Evolutionary conservation across 192 early-diverging fungal species (phyloP), one percentile per base, ranked within the genome.

Genomic region (Piromyces finnis): DNA sequence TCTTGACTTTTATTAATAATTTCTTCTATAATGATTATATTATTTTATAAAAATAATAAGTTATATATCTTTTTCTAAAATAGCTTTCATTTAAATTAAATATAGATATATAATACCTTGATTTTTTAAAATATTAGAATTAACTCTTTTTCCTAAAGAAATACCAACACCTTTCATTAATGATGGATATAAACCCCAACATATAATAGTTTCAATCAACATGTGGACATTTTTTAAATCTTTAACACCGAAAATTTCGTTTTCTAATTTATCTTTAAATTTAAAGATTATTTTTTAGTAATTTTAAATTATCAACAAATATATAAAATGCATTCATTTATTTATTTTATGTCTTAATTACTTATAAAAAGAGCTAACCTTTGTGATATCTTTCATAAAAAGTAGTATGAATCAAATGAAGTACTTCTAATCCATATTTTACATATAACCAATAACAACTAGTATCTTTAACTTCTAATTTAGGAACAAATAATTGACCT

Each of bases 91-190:
- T n/a, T n/a, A n/a, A n/a, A n/a, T n/a, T 32, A 32, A 32, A 32
- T 32, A 32, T 32, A 32, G 78, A 30, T 30, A 82, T 77, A 18
- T 81, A n/a, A 77, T 4, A 79, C 77, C 2, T 84, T 84, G 1
- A 82, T 84, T 11, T 85, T 79, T n/a, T 32, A 28, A 81, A 81
- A 29, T 51, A 41, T 78, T 12, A 68, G 90, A 92, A 36, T 87
- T 83, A 5, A 90, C 86, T 29, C 93, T 88, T 51, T 88, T 85
- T 15, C 85, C 85, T 37, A 94, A 82, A 12, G 90, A 89, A 59
- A 94, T 85, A 2, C 93, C 94, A 0, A 94, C 90, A 18, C 92
- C 93, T 0, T 87, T 87, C 28, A 89, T 81, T 29, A 94, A 83
- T 32, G 86, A 88, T 1, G 94, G 94, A 79, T 89, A 88, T 16